Evolutionary conservation across 768 basidiomycete species (phyloP), one percentile per base, ranked within the genome.

Genomic region (Grammothele lineata): DNA sequence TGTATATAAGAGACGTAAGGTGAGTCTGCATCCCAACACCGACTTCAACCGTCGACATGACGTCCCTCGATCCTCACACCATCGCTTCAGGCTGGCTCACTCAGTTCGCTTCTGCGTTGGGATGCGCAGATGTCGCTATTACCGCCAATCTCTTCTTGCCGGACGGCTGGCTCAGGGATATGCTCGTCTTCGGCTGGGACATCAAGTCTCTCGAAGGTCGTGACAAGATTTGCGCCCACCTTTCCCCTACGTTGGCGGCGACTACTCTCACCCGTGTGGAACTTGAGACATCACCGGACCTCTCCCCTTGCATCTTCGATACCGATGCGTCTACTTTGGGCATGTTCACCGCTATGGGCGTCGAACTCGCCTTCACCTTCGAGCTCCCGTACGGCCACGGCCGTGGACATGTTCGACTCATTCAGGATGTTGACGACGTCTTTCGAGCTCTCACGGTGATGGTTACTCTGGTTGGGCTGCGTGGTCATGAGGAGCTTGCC

Each of bases 141-240:
- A 49, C 63, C 5, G 50, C 51, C 0, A 48, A 60, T 10, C 44
- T 46, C 9, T 68, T 74, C 54, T 61, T 65, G 2, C 57, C 65
- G 0, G 45, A 60, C 27, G 73, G 72, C 9, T 74, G 64, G 62
- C 62, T 73, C 24, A 62, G 71, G 6, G 73, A 77, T 50, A 42
- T 70, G 25, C 65, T 76, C 39, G 60, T 66, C 11, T 71, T 77
- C 55, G 66, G 66, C 2, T 76, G 74, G 74, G 63, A 70, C 51
- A 63, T 62, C 25, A 67, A 71, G 18, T 54, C 71, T 2, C 60
- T 74, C 7, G 50, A 59, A 19, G 70, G 69, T 3, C 59, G 37
- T 15, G 59, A 61, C 1, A 65, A 65, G 39, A 70, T 75, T 17
- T 35, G 57, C 1, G 35, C 54, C 0, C 71, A 70, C 43, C 27